Evolutionary conservation across 352 stramenopile genomes (phyloP), one percentile per base, ranked within the genome.

Genomic region (Pythium volutum): DNA sequence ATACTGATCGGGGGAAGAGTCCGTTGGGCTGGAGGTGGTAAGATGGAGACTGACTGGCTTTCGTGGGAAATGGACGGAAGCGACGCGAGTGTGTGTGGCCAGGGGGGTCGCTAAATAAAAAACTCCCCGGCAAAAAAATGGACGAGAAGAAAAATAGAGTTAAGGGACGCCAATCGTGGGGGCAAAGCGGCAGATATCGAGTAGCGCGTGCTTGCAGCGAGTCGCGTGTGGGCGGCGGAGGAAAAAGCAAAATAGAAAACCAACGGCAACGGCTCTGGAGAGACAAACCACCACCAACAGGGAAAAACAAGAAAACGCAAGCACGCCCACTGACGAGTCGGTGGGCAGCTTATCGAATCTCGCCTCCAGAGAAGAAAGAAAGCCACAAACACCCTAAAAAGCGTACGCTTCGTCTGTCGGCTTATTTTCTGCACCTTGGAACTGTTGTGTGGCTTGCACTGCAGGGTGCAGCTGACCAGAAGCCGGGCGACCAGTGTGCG

Each of bases 231-330:
- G 55, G 49, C 34, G 47, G 31, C 34, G 55, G 45, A 39, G n/a
- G n/a, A 47, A 55, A 63, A 63, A 45, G 39, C 55, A 63, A 63
- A 63, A 55, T 63, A 55, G 33, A 55, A 62, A 46, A 48, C 27
- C 34, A 42, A 12, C 27, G 20, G n/a, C 55, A 62, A 62, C 55
- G 55, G 55, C 51, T 55, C 48, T 31, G 16, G 42, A 41, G 29
- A 43, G 18, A 27, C n/a, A n/a, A 42, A 55, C 42, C 31, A 16
- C 22, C 25, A 3, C 5, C 1, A 16, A 26, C 4, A 51, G 42
- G 9, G 8, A 62, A 60, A 60, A 31, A 7, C 33, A 29, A 25
- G 11, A 42, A 42, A 36, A 6, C 31, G n/a, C n/a, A n/a, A n/a
- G n/a, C n/a, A n/a, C n/a, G n/a, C 27, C 27, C 29, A 55, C 25